Conservation (phyloP, 2,329 filamentous ascomycete species). For the Monosporascus ibericus region DNA sequence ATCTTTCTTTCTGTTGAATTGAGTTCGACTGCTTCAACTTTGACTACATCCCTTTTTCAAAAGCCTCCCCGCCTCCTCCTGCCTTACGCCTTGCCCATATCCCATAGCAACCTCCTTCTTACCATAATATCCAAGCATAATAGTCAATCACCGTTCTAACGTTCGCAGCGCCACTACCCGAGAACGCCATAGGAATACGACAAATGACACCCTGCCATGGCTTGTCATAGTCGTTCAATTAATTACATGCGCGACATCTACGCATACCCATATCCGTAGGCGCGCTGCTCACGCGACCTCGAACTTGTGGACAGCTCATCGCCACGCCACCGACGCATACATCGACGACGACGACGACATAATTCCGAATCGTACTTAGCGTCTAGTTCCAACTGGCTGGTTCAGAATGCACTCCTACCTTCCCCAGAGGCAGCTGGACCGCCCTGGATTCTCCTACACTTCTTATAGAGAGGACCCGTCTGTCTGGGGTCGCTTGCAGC, state of each 20-base stretch:
- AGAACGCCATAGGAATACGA: neutral
- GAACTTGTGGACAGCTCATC: neutral
- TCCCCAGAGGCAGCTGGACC: conserved; percentile 23
- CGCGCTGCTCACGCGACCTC: neutral
- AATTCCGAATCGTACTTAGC: neutral
- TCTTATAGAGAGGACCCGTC: conserved; percentile 14
- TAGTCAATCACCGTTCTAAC: too few species aligned
- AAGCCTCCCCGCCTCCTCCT: too few species aligned
- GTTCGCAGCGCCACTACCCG: too few species aligned
- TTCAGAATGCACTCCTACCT: conserved; percentile 33
- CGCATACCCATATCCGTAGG: neutral
- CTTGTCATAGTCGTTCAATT: neutral
- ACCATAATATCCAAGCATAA: too few species aligned
- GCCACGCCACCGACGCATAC: neutral
- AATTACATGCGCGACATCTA: neutral
- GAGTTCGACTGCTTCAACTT: too few species aligned
- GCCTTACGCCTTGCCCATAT: too few species aligned
- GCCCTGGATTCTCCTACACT: conserved; percentile 15
- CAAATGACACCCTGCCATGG: neutral
- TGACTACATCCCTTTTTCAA: too few species aligned
- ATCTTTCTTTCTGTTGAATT: too few species aligned
- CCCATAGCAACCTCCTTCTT: too few species aligned
- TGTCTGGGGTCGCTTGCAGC: conserved; percentile 26
- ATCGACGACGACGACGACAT: neutral
- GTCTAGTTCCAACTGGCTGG: neutral